A percentile compares a stretch with the other conserved stretches of the same genome.
Evolutionary conservation across 306 rosid species (phyloP).

Genomic region (Vicia sativa): DNA sequence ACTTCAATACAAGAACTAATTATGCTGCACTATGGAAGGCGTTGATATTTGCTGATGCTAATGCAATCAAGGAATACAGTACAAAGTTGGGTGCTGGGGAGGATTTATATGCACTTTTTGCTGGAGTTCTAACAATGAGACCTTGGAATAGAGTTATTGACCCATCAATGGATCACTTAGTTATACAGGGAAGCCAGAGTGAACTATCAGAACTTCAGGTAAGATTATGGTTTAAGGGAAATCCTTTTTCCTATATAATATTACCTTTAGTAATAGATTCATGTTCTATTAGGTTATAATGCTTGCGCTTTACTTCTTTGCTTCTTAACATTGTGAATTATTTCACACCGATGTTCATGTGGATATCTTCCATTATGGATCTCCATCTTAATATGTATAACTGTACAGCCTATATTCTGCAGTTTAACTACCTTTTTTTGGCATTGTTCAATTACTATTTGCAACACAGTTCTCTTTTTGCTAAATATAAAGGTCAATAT

Average conservation of each 20-base stretch:
- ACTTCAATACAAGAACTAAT: slow-evolving; percentile 66
- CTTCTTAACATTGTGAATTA: slow-evolving; percentile 24
- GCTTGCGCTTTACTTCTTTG: slow-evolving; percentile 32
- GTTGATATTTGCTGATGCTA: slow-evolving; percentile 77
- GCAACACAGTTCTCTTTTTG: slow-evolving; percentile 14
- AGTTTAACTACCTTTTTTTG: slow-evolving; percentile 30
- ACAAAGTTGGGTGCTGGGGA: slow-evolving; percentile 96
- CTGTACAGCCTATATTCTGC: slow-evolving; percentile 5
- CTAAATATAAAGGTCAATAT: slow-evolving; percentile 20
- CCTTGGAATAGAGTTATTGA: slow-evolving; percentile 95
- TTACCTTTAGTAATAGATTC: slow-evolving; percentile 23
- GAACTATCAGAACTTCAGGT: slow-evolving; percentile 93
- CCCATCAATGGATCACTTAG: slow-evolving; percentile 83
- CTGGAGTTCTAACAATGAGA: slow-evolving; percentile 94
- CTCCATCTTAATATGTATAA: slow-evolving; percentile 16
- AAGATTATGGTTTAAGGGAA: slow-evolving; percentile 36
- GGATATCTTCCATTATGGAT: slow-evolving; percentile 27
- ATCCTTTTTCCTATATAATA: slow-evolving; percentile 3
- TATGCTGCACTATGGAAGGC: slow-evolving; percentile 98
- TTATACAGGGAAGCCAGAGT: slow-evolving; percentile 67
- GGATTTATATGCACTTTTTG: slow-evolving; percentile 88
- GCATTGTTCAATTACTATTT: slow-evolving; percentile 18
- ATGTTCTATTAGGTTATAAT: slow-evolving; percentile 31
- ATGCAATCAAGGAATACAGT: slow-evolving; percentile 83
- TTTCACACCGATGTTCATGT: slow-evolving; percentile 22